phyloP scores from a whole-genome alignment of 352 stramenopile species.

The Hyaloperonospora arabidopsidis region DNA sequence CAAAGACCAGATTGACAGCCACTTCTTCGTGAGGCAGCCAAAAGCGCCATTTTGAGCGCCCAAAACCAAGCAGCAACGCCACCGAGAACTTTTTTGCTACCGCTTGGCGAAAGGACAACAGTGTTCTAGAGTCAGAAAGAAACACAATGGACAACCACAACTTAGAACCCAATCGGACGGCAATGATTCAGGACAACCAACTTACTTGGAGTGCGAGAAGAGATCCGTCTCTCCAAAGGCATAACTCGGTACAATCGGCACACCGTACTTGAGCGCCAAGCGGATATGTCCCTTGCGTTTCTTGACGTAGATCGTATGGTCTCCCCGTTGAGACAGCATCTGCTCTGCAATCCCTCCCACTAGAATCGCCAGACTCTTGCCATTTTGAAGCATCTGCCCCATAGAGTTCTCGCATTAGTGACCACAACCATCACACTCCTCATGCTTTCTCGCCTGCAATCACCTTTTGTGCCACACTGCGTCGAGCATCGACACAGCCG shows the following conservation, averaged over 20 bases:
- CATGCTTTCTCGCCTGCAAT: background rate
- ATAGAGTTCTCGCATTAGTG: background rate
- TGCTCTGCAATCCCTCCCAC: constrained; percentile 79
- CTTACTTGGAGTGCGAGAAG: constrained; percentile 70
- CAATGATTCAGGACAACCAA: background rate
- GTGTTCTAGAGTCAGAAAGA: constrained; percentile 20
- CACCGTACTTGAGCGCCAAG: constrained; percentile 64
- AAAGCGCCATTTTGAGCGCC: constrained; percentile 48
- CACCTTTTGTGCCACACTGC: constrained; percentile 51
- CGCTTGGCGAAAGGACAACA: constrained; percentile 63
- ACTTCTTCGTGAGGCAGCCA: constrained; percentile 51
- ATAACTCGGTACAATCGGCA: constrained; percentile 69
- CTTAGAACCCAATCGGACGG: no score
- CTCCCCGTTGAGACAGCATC: constrained; percentile 61
- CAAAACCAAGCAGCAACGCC: constrained; percentile 55
- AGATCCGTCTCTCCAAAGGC: constrained; percentile 79
- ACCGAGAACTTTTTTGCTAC: constrained; percentile 60
- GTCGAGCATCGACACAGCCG: constrained; percentile 65
- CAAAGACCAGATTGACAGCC: constrained; percentile 61
- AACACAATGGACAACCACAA: background rate
- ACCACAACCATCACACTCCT: background rate
- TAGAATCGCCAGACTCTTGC: constrained; percentile 73
- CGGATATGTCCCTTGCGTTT: constrained; percentile 81
- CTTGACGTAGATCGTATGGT: constrained; percentile 74
- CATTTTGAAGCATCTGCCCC: constrained; percentile 41